Percentiles rank a stretch among this genome's conserved stretches.
Conservation (phyloP, 805 yeast genomes). For the Candida glaebosa region DNA sequence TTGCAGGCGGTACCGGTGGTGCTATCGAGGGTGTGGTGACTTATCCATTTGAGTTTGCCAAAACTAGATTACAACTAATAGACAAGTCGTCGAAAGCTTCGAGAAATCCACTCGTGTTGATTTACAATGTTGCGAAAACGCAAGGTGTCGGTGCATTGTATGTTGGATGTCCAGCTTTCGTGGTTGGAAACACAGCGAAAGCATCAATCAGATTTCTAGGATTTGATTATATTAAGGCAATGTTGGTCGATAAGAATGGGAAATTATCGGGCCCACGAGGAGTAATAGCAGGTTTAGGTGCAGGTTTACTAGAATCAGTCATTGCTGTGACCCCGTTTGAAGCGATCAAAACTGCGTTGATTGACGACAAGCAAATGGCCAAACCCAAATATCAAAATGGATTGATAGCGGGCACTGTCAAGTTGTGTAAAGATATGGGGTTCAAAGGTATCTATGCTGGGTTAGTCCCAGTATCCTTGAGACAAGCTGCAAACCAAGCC, state of each 20-base stretch:
- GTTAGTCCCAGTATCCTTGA: conserved; percentile 83
- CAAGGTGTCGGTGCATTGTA: conserved; percentile 81
- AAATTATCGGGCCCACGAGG: conserved; percentile 88
- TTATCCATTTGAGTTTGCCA: conserved; percentile 96
- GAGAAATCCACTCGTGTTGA: conserved; percentile 79
- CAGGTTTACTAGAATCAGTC: conserved; percentile 88
- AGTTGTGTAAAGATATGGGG: conserved; percentile 74
- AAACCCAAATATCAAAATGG: conserved; percentile 76
- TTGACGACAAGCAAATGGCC: conserved; percentile 81
- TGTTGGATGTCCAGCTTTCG: conserved; percentile 96
- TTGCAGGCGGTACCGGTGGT: conserved; percentile 97
- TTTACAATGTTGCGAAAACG: conserved; percentile 65
- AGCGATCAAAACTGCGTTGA: conserved; percentile 92
- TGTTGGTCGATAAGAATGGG: conserved; percentile 79
- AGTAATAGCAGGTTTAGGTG: conserved; percentile 95
- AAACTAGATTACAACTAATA: conserved; percentile 83
- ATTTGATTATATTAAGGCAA: conserved; percentile 78
- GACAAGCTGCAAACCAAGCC: conserved; percentile 95
- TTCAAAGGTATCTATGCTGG: conserved; percentile 84
- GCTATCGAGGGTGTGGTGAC: conserved; percentile 92
- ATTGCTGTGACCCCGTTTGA: conserved; percentile 96
- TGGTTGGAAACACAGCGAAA: conserved; percentile 92
- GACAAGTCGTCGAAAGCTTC: conserved; percentile 63
- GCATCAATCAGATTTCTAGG: conserved; percentile 95
- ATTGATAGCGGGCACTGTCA: conserved; percentile 57